Base-by-base conservation (phyloP, 371 early-diverging fungal species). In the Mortierella sp. region DNA sequence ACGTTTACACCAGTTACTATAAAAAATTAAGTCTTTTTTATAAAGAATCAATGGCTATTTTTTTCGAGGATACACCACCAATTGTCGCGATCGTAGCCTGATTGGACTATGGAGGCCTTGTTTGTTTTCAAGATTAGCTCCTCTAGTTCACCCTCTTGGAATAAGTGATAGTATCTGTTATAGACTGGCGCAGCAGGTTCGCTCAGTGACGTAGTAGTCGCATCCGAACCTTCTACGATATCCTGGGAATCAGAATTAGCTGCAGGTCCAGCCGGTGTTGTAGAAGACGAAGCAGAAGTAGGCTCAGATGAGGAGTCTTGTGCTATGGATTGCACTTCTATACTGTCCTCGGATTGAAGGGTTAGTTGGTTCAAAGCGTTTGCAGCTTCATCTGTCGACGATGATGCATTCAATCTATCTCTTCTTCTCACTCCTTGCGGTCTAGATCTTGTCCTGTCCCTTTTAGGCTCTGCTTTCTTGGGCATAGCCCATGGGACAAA, bases 21-120 rank as follows among this genome's bases (percentile, higher is more conserved):
- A 58, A 8, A 55, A 9, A 32, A 29, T 3, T 9, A 22, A 8
- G 1, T 0, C 12, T 17, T 32, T 31, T 29, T 40, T 55, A 1
- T 26, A 5, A 43, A 8, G 1, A 1, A 19, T 63, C 63, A 60
- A 32, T 71, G 55, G n/a, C 43, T 37, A 8, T 61, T 76, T 68
- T 86, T 87, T n/a, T 73, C 72, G 10, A 86, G 84, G 63, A 93
- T 88, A 2, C 93, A 89, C 85, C 94, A 98, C 91, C 96, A 96
- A 79, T 98, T 97, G 82, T 98, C 98, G 15, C 94, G 82, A 73
- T 98, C 97, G 75, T 98, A 97, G 10, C 97, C 98, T 10, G 86
- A 65, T 42, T 85, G 84, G 12, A 88, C 83, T 23, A 96, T 89
- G 1, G 82, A 66, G 0, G 86, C 84, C 28, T 83, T 80, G 53